phyloP scores from a whole-genome alignment of 768 basidiomycete species.

The Termitomyces sp. region DNA sequence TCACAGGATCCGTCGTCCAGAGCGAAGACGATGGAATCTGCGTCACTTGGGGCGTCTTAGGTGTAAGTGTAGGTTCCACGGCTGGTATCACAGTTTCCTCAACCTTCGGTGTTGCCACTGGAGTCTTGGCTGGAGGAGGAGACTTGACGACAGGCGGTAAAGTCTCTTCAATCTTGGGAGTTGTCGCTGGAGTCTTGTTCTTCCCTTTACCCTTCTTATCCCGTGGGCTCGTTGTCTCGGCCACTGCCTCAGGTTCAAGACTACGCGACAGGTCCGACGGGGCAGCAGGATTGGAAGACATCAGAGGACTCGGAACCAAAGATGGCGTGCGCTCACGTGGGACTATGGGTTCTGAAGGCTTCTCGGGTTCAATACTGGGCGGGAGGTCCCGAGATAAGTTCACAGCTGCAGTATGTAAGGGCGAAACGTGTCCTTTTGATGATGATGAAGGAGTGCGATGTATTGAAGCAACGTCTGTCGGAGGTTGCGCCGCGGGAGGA shows the following conservation, averaged over 20 bases:
- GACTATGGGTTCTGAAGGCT: background rate
- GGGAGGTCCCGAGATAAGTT: conserved; percentile 14
- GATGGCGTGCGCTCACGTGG: conserved; percentile 7
- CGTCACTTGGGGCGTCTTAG: conserved; percentile 24
- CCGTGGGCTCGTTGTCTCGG: background rate
- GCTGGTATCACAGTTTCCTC: conserved; percentile 2
- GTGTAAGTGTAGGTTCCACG: conserved; percentile 8
- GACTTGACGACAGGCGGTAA: conserved; percentile 10
- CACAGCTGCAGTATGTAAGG: conserved; percentile 9
- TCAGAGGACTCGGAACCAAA: conserved; percentile 6
- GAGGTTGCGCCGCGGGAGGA: conserved; percentile 3
- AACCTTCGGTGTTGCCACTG: conserved; percentile 1
- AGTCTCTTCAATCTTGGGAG: conserved; percentile 11
- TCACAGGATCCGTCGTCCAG: conserved; percentile 25
- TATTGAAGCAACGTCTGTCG: conserved; percentile 5
- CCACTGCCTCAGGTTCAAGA: conserved; percentile 9
- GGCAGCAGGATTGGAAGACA: conserved; percentile 9
- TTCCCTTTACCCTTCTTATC: conserved; percentile 22
- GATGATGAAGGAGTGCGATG: conserved; percentile 9
- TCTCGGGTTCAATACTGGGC: conserved; percentile 13
- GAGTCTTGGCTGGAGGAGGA: conserved; percentile 14
- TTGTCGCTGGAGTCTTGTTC: conserved; percentile 14
- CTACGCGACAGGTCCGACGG: conserved; percentile 17
- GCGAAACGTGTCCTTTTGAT: conserved; percentile 8
- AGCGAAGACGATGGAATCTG: conserved; percentile 43